These are phyloP conservation scores for Furcasterigmium sp. DNA, from an alignment of 2,329 filamentous ascomycete species.

Conservation along the genomic window DNA sequence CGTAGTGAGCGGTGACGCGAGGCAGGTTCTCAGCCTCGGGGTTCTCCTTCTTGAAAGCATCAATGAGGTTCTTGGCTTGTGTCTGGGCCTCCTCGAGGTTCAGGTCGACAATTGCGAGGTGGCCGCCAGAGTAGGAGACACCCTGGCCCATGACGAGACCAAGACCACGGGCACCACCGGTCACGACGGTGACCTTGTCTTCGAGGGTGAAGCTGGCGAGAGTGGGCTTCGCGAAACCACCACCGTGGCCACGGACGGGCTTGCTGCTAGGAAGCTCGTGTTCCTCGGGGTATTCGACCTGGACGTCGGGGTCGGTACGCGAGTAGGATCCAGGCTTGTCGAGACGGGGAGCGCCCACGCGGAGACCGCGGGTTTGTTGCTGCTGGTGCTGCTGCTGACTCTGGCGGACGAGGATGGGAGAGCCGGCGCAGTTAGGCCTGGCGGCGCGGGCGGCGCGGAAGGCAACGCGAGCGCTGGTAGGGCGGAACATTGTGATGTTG, in stretches of 20 bases:
- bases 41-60: constrained; percentile 74
- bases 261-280: constrained; percentile 64
- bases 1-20: constrained; percentile 83
- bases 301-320: constrained; percentile 73
- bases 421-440: constrained; percentile 13
- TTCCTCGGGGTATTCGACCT: constrained; percentile 73
- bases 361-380: constrained; percentile 20
- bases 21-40: constrained; percentile 68
- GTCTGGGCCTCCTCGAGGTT: constrained; percentile 79
- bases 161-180: constrained; percentile 82
- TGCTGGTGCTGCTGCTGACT: constrained; percentile 13
- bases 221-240: constrained; percentile 78
- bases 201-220: constrained; percentile 83
- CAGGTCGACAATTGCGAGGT: constrained; percentile 88
- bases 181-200: constrained; percentile 77
- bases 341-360: constrained; percentile 25
- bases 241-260: constrained; percentile 71
- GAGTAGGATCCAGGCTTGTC: constrained; percentile 61
- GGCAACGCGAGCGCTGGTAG: constrained; percentile 10
- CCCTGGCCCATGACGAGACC: constrained; percentile 92
- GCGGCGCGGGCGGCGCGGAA: constrained; percentile 5
- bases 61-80: constrained; percentile 68
- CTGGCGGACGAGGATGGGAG: constrained; percentile 10
- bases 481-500: constrained; percentile 10
- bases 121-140: constrained; percentile 79